These are phyloP conservation scores for Dactylella cylindrospora DNA, from an alignment of 2,329 filamentous ascomycete species.

Conservation along the genomic window DNA sequence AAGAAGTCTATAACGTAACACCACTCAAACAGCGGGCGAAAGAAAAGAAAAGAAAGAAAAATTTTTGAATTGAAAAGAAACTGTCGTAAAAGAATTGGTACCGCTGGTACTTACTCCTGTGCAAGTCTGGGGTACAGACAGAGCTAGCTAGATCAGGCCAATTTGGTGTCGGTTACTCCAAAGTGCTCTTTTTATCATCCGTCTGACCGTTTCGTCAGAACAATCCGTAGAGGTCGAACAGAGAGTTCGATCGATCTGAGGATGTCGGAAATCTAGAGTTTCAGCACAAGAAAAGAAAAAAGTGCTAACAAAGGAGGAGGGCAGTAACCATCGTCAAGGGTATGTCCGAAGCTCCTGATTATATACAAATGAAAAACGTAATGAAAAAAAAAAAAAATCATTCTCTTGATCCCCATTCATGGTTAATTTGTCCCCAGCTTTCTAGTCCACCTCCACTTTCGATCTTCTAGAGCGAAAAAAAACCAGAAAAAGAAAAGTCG, in stretches of 20 bases:
- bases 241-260: slow-evolving; percentile 9
- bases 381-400: too few species aligned
- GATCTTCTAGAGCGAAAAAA: slow-evolving; percentile 13
- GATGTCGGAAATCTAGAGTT: slow-evolving; percentile 15
- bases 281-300: too few species aligned
- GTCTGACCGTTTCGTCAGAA: slow-evolving; percentile 1
- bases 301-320: slow-evolving; percentile 39
- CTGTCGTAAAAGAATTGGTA: slow-evolving; percentile 2
- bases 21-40: slow-evolving; percentile 39
- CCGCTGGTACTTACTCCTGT: slow-evolving; percentile 5
- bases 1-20: slow-evolving; percentile 42
- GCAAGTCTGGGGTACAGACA: slow-evolving; percentile 9
- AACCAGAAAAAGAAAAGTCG: too few species aligned
- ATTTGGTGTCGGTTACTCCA: slow-evolving; percentile 14
- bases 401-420: slow-evolving; percentile 1
- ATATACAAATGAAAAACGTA: slow-evolving; percentile 35
- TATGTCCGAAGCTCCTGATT: slow-evolving; percentile 27
- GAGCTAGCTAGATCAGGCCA: slow-evolving; percentile 11
- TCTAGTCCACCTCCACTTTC: slow-evolving; percentile 30
- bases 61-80: slow-evolving; percentile 10
- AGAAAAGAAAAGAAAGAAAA: slow-evolving; percentile 11
- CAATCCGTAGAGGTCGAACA: too few species aligned
- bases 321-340: slow-evolving; percentile 20
- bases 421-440: slow-evolving; percentile 7
- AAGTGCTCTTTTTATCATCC: slow-evolving; percentile 7